Base-by-base conservation (phyloP, 2,329 filamentous ascomycete species). In the Xylaria sp. region DNA sequence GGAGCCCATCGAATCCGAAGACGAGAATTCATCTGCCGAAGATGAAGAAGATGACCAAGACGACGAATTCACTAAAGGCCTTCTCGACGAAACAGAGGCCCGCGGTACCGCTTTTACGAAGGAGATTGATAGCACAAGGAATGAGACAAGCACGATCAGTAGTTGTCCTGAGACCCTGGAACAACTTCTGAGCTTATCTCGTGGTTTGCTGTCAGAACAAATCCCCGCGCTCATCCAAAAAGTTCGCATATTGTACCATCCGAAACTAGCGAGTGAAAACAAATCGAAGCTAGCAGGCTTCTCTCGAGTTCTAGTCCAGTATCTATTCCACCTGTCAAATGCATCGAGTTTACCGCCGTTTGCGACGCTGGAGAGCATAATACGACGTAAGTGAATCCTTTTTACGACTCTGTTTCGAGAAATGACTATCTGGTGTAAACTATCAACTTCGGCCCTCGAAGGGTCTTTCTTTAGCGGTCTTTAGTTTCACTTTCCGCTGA, bases 211-310 rank as follows among this genome's bases (percentile, higher is more conserved):
- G 0, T 72, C 84, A 15, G 79, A 87, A 10, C 88, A 92, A 70
- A 77, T 94, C 1, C 90, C 93, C 0, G 90, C 86, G 0, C 89
- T 96, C 40, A 83, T 99, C 23, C 93, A 97, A 75, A 87, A 94
- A 63, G 95, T 99, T 70, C 88, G 95, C 76, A 90, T 93, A 11
- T 80, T 97, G n/a, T 90, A 98, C 74, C 93, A 98, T 73, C 91
- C 94, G 7, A 93, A 94, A 68, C 84, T 99, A 31, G 87, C 90
- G 64, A 86, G 86, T 67, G 87, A 90, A 61, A 97, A 99, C 79
- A 97, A 97, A 78, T 84, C 86, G 65, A 93, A 91, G 72, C 85
- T 98, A 13, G 75, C 86, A 61, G 81, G 85, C 51, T 93, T 94
- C 72, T 82, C 89, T 4, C 79, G 80, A 33, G 82, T 84, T 5